These are phyloP conservation scores for Starmerella tilneyi DNA, from an alignment of 805 yeast genomes.

Conservation along the genomic window DNA sequence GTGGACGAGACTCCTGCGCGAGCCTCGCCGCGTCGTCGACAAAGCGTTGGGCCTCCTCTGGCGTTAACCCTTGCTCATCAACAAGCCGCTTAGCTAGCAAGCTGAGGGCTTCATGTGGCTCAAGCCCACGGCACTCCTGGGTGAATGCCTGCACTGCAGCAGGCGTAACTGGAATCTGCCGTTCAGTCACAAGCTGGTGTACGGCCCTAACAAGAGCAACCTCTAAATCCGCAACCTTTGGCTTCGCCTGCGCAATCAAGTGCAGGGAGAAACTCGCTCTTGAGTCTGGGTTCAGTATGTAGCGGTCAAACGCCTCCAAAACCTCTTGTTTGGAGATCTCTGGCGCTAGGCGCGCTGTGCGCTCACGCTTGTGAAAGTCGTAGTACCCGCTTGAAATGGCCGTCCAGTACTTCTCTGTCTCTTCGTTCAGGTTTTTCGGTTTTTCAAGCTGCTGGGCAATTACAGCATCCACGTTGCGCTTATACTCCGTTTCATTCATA, in stretches of 20 bases:
- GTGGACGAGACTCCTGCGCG: constrained; percentile 4
- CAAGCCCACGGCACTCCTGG: constrained; percentile 18
- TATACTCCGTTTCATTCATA: constrained; percentile 55
- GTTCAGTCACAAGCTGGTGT: constrained; percentile 29
- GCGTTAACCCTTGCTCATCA: constrained; percentile 21
- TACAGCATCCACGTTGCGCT: constrained; percentile 59
- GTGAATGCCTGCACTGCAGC: constrained; percentile 14
- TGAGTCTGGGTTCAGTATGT: constrained; percentile 34
- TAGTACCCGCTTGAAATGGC: constrained; percentile 66
- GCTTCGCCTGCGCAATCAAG: constrained; percentile 43
- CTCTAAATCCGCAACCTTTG: constrained; percentile 13
- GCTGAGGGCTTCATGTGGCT: constrained; percentile 19
- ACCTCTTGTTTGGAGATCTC: constrained; percentile 48
- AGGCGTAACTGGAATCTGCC: constrained; percentile 21
- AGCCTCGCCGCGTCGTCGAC: constrained; percentile 15
- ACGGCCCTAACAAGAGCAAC: constrained; percentile 24
- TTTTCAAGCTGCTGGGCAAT: constrained; percentile 56
- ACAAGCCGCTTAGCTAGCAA: constrained; percentile 11
- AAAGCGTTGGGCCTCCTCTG: constrained; percentile 28
- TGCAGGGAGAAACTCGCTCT: constrained; percentile 46
- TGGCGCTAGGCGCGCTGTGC: constrained; percentile 48
- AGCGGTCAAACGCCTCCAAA: constrained; percentile 42
- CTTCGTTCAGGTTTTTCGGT: constrained; percentile 69
- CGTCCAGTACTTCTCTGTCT: constrained; percentile 53
- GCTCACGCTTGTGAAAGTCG: constrained; percentile 52